Base-by-base conservation (phyloP, 2,329 filamentous ascomycete species). In the Dactylellina cionopaga region DNA sequence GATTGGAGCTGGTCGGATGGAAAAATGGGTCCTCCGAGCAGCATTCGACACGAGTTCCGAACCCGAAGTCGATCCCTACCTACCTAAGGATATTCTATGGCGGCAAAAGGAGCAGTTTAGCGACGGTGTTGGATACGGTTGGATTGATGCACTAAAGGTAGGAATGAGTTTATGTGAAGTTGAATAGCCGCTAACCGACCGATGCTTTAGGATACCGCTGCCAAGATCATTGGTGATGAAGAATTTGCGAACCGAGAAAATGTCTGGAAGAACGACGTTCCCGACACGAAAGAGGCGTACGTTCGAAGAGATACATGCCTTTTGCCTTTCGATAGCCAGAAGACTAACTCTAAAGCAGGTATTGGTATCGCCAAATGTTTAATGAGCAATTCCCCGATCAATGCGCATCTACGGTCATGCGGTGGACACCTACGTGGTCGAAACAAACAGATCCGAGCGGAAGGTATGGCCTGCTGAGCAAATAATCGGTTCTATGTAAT, bases 91-190 rank as follows among this genome's bases (percentile, higher is more conserved):
- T 80, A 99, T 99, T 77, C 88, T 99, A 64, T 99, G 92, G 91
- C 87, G 96, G 80, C 96, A 99, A 83, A 99, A 99, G 88, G 95
- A 99, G 84, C 95, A 99, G 83, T 99, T 99, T 85, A 96, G 90
- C 69, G 96, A 99, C 79, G 96, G 95, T 80, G 95, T 99, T 66
- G 95, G 95, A 66, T 99, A 99, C 83, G 93, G 95, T 75, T 99
- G 95, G 95, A 99, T 99, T 80, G 95, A 99, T 79, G 91, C 89
- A 5, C 88, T 99, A 78, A 98, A 97, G 72, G 76, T 77, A 66
- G 24, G 39, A 5, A 0, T 19, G 5, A 11, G 5, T 10, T 6
- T 24, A n/a, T 10, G 13, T 9, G 9, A 27, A 5, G 6, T 17
- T 9, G 13, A 13, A 15, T 5, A 1, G 7, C 3, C 35, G 6